These are phyloP conservation scores for Xylaria scruposa DNA, from an alignment of 495 filamentous ascomycete genomes.

Conservation along the genomic window DNA sequence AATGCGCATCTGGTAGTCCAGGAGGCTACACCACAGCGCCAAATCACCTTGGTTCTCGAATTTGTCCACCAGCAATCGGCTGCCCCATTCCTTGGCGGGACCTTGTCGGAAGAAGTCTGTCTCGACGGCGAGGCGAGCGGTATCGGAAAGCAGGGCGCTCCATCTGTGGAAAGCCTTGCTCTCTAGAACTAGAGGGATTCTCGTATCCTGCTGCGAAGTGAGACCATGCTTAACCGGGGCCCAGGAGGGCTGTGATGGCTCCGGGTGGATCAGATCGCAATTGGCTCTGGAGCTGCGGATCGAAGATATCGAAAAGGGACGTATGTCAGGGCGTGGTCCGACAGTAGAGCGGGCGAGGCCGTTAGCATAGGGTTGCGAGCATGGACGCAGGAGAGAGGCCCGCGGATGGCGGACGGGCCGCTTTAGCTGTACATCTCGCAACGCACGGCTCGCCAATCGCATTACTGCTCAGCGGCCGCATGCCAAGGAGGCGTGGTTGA, in stretches of 20 bases:
- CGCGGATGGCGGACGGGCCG: constrained; percentile 30
- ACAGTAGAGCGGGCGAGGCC: background rate
- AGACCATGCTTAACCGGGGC: background rate
- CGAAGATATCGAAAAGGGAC: constrained; percentile 13
- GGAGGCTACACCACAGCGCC: constrained; percentile 68
- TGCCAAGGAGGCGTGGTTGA: constrained; percentile 23
- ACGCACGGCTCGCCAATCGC: constrained; percentile 36
- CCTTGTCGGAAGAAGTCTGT: constrained; percentile 54
- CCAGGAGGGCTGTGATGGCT: constrained; percentile 8
- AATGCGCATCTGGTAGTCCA: constrained; percentile 65
- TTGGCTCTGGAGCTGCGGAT: background rate
- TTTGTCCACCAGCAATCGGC: constrained; percentile 60
- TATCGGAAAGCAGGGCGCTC: constrained; percentile 34
- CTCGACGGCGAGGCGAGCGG: constrained; percentile 48
- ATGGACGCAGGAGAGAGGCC: constrained; percentile 6
- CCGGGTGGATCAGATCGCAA: constrained; percentile 21
- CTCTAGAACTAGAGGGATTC: constrained; percentile 30
- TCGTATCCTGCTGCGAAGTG: constrained; percentile 6
- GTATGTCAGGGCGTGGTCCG: background rate
- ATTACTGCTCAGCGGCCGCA: constrained; percentile 38
- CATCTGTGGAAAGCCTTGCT: constrained; percentile 34
- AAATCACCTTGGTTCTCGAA: constrained; percentile 58
- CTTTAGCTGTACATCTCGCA: constrained; percentile 41
- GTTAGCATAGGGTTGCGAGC: constrained; percentile 12
- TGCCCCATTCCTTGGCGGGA: constrained; percentile 39